These are phyloP conservation scores for Candida stauntonica DNA, from an alignment of 805 yeast genomes.

Conservation along the genomic window DNA sequence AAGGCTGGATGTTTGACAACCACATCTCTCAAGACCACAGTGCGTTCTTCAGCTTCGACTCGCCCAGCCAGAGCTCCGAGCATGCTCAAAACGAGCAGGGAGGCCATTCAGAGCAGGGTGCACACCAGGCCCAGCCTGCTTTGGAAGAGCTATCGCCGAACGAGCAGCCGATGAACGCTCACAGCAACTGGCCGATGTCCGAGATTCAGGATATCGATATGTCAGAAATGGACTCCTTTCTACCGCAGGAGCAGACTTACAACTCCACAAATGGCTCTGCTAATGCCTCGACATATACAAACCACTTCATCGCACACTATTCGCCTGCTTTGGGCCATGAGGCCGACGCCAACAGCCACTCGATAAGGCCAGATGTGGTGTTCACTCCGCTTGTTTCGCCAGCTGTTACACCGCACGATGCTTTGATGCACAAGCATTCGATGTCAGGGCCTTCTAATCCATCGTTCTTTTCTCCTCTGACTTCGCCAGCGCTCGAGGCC, in stretches of 20 bases:
- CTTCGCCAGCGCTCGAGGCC: conserved; percentile 65
- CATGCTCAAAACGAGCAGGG: background rate
- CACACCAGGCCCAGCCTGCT: background rate
- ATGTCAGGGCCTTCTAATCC: conserved; percentile 5
- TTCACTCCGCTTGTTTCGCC: conserved; percentile 80
- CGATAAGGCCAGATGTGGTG: conserved; percentile 51
- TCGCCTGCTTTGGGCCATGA: conserved; percentile 17
- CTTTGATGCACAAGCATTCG: conserved; percentile 12
- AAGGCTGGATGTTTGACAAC: conserved; percentile 11
- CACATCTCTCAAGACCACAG: conserved; percentile 1
- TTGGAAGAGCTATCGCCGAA: background rate
- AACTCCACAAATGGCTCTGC: background rate
- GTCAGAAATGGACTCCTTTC: conserved; percentile 9
- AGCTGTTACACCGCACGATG: conserved; percentile 60
- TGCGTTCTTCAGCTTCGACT: conserved; percentile 20
- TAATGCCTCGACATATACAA: background rate
- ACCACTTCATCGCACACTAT: conserved; percentile 12
- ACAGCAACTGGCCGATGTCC: conserved; percentile 1
- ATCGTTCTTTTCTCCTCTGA: conserved; percentile 43
- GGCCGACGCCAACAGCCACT: conserved; percentile 3
- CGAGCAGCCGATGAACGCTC: too few relatives aligned
- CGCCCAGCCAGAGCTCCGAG: conserved; percentile 17
- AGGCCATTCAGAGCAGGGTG: background rate
- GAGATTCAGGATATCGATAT: conserved; percentile 11
- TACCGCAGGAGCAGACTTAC: conserved; percentile 6